phyloP scores from a whole-genome alignment of 176 grass and related monocot genomes.

The Oryza rufipogon region DNA sequence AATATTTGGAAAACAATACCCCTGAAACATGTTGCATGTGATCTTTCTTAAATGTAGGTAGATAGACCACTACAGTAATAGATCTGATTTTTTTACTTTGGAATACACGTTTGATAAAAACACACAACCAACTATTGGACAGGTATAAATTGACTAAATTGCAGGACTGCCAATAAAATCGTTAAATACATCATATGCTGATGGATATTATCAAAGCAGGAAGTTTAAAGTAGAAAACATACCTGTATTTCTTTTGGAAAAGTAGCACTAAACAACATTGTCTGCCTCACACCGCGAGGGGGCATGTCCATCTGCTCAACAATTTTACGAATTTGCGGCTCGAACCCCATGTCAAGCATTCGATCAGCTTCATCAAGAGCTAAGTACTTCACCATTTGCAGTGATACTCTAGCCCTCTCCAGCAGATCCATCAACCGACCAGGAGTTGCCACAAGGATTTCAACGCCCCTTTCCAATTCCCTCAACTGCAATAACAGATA shows the following conservation, averaged over 20 bases:
- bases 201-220: not conserved
- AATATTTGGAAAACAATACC: not conserved
- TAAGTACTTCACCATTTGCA: constrained; percentile 79
- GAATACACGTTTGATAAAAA: not conserved
- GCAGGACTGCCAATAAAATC: not conserved
- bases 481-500: constrained; percentile 64
- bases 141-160: not conserved
- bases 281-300: constrained; percentile 75
- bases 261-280: constrained; percentile 98
- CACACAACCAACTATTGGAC: not conserved
- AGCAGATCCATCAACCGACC: constrained; percentile 93
- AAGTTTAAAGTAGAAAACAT: constrained; percentile 13
- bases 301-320: constrained; percentile 98
- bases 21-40: not conserved
- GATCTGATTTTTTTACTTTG: not conserved
- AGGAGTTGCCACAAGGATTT: constrained; percentile 97
- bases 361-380: constrained; percentile 97
- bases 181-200: not conserved
- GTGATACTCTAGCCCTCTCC: constrained; percentile 91
- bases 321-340: constrained; percentile 95
- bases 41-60: not conserved
- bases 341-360: constrained; percentile 99
- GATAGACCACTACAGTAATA: not conserved
- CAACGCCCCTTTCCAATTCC: constrained; percentile 91
- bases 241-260: constrained; percentile 98